Evolutionary conservation across 176 grass and related monocot species (phyloP).

Genomic region (Aegilops umbellulata): DNA sequence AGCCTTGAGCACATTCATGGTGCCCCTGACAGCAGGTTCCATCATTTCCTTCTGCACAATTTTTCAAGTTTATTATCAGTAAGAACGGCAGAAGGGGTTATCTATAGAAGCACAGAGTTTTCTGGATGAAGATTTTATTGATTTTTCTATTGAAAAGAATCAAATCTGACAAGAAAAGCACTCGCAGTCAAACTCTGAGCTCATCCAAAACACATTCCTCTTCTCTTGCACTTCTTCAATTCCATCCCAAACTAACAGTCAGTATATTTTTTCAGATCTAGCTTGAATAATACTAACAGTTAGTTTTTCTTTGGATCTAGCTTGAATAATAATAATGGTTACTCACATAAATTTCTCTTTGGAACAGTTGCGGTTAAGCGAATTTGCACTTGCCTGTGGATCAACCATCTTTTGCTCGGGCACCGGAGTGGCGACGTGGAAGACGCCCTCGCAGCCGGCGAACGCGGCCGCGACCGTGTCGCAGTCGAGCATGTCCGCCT

Average conservation of each 20-base stretch:
- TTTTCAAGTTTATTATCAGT: not conserved
- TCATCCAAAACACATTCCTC: no score
- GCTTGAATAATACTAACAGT: not conserved
- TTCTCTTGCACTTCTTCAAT: no score
- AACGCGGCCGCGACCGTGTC: conserved; percentile 42
- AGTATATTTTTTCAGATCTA: not conserved
- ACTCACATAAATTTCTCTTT: no score
- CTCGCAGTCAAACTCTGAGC: no score
- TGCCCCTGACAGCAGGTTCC: conserved; percentile 38
- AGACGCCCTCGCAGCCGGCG: conserved; percentile 50
- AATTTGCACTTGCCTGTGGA: conserved; percentile 34
- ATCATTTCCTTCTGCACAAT: conserved; percentile 37
- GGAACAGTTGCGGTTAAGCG: not conserved
- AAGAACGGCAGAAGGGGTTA: not conserved
- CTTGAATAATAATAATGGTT: no score
- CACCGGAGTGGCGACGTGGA: conserved; percentile 60
- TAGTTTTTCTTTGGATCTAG: not conserved
- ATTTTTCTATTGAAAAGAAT: not conserved
- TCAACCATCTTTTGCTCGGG: conserved; percentile 22
- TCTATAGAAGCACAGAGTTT: not conserved
- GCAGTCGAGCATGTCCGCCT: conserved; percentile 58
- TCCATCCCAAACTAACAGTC: not conserved
- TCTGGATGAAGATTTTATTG: not conserved
- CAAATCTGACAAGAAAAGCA: no score
- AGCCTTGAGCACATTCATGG: conserved; percentile 34